Base-by-base conservation (phyloP, 345 rosid genomes). In the Brassica rapa region DNA sequence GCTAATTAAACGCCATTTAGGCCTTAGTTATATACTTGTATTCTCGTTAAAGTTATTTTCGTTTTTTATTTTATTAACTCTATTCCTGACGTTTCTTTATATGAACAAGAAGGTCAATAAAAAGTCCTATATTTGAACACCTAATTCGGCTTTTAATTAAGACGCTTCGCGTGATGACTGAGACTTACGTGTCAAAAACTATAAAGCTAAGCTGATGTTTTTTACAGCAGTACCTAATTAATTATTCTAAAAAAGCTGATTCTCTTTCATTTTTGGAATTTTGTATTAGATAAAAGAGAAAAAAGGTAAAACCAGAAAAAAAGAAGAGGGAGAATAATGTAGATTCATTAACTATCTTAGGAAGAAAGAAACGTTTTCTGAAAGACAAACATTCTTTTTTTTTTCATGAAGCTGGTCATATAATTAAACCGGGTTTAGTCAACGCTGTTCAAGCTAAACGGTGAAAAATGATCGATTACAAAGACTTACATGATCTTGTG, bases 401-500 rank as follows among this genome's bases (percentile, higher is more conserved):
- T 66, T 24, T 66, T 27, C 33, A 68, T 10, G 56, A 35, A 68
- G 57, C 25, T 71, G 24, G 75, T 77, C 32, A 43, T 11, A 12
- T 75, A 27, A 2, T 75, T 1, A 11, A 70, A 70, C 82, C 75
- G 70, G 62, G 25, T 63, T 74, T 71, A 21, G 75, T 80, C 70
- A 80, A 80, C 74, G 65, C 12, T 51, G 35, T 14, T 10, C 29
- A 19, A 69, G 35, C 33, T 68, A 41, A 74, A 79, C 74, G 71
- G 70, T 27, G 3, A n/a, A 4, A 66, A 39, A 23, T n/a, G 59
- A 57, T 19, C 12, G 10, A 30, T 25, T 60, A 4, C 23, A 53
- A 37, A 27, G 62, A 19, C 98, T 84, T 76, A 94, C 99, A 93
- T 87, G 88, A 86, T 83, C 39, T 85, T 86, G n/a, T 71, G 83